Base-by-base conservation (phyloP, 2,329 filamentous ascomycete genomes). In the Aspergillus sp. region DNA sequence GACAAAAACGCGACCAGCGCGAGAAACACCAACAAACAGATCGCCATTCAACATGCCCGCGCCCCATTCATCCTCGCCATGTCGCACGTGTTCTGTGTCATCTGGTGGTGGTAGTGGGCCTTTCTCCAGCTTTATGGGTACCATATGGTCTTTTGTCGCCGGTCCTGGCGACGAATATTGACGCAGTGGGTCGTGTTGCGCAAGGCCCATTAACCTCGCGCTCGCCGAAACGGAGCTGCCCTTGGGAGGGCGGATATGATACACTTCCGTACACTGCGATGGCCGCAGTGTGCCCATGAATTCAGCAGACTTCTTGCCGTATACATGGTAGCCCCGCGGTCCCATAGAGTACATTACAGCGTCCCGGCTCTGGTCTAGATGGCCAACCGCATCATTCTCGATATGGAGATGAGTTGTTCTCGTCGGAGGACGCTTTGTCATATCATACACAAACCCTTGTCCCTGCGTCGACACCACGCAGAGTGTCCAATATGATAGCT, bases 341-440 rank as follows among this genome's bases (percentile, higher is more conserved):
- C 77, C 78, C 61, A 80, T 74, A 1, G 77, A 79, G 61, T 78
- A 79, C 24, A 80, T 72, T 15, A 80, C 77, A 0, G 66, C 69
- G 44, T 77, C 71, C 8, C 68, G 58, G 44, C 70, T 70, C 59
- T 81, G 79, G 58, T 79, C 75, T 0, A 80, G 64, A 63, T 81
- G 78, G 1, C 78, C 78, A 3, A 79, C 69, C 0, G 76, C 78
- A 6, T 72, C 75, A 3, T 68, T 42, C 45, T 75, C 74, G 20
- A 80, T 80, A 4, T 68, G 60, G 30, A 80, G 54, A 9, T 70
- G 67, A 2, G 68, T 77, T 5, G 60, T 70, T 57, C 75, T 59
- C 6, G 34, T 60, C 0, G 76, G 75, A 9, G 72, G 70, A 2
- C 68, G 67, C 30, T 71, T 61, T 24, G 63, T 67, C 70, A 80